Base-by-base conservation (phyloP, 83 land plant genomes). In the Picea engelmannii region DNA sequence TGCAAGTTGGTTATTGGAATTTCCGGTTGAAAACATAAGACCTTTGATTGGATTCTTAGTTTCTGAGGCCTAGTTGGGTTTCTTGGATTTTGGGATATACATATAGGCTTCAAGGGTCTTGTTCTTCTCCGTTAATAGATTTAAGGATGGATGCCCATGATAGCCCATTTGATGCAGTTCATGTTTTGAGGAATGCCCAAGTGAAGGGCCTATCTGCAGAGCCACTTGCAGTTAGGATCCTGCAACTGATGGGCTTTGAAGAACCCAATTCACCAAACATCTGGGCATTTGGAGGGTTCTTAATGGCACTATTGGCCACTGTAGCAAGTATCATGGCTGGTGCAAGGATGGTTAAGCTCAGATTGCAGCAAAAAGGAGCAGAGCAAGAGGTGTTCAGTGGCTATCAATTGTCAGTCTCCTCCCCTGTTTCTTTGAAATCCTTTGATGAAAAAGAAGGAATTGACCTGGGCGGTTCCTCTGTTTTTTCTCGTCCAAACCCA, bases 281-380 rank as follows among this genome's bases (percentile, higher is more conserved):
- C 5, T 44, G 76, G 58, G 76, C 25, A 4, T n/a, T 73, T n/a
- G 76, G 76, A 44, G 76, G 58, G 40, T 40, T 73, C 23, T 23
- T 73, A 12, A 73, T 73, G 58, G 58, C 58, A 40, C 20, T 73
- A 8, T 4, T 73, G 76, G 76, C 58, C 21, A 44, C 76, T 2
- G 76, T 73, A 40, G 76, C 76, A 42, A 73, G 58, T 44, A 44
- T 44, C 10, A n/a, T 73, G 13, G 47, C 58, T 1, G 58, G 76
- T 73, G 76, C 76, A 18, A 73, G 76, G 24, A 44, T 73, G 55
- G 47, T 71, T 44, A 38, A 55, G 76, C 25, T 71, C 55, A 71
- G 52, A 44, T 71, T 71, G 76, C 76, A 71, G 76, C 52, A 44
- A 4, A 71, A 44, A 40, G 44, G n/a, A 49, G 76, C 24, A 71